Evolutionary conservation across 805 yeast genomes (phyloP).

Genomic region (Nadsonia fulvescens): DNA sequence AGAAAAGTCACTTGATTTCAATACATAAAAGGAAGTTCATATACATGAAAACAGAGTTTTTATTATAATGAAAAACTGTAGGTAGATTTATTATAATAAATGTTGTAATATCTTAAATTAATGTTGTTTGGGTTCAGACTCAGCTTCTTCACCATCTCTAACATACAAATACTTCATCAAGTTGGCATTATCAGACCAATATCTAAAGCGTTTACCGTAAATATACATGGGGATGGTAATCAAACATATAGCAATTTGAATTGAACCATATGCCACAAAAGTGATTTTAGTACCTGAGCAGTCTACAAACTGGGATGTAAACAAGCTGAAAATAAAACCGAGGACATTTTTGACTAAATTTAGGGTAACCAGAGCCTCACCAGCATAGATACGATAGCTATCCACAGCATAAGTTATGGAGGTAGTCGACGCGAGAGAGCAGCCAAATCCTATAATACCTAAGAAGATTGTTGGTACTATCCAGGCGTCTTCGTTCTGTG

Average conservation of each 20-base stretch:
- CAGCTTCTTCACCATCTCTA: conserved; percentile 12
- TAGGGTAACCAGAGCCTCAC: conserved; percentile 39
- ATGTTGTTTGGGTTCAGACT: too few relatives aligned
- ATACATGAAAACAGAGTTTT: too few relatives aligned
- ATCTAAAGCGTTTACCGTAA: conserved; percentile 33
- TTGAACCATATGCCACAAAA: conserved; percentile 33
- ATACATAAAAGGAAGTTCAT: too few relatives aligned
- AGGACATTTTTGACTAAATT: conserved; percentile 35
- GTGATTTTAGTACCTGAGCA: conserved; percentile 26
- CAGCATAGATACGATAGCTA: conserved; percentile 36
- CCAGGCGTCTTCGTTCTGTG: conserved; percentile 30
- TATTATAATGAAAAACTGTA: too few relatives aligned
- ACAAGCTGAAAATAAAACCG: conserved; percentile 39
- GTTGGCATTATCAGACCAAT: conserved; percentile 33
- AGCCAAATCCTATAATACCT: conserved; percentile 40
- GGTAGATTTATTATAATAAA: too few relatives aligned
- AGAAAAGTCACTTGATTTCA: too few relatives aligned
- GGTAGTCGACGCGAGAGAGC: conserved; percentile 42
- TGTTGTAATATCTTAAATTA: too few relatives aligned
- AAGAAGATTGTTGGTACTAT: conserved; percentile 39
- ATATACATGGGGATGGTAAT: conserved; percentile 33
- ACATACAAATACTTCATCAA: conserved; percentile 24
- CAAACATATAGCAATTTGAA: conserved; percentile 30
- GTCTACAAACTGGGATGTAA: conserved; percentile 30
- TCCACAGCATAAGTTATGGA: conserved; percentile 44